A percentile compares a stretch with the other conserved stretches of the same genome.
These are phyloP conservation scores for Trichomonas gallinae DNA, from an alignment of 208 protist species.

Conservation along the genomic window DNA sequence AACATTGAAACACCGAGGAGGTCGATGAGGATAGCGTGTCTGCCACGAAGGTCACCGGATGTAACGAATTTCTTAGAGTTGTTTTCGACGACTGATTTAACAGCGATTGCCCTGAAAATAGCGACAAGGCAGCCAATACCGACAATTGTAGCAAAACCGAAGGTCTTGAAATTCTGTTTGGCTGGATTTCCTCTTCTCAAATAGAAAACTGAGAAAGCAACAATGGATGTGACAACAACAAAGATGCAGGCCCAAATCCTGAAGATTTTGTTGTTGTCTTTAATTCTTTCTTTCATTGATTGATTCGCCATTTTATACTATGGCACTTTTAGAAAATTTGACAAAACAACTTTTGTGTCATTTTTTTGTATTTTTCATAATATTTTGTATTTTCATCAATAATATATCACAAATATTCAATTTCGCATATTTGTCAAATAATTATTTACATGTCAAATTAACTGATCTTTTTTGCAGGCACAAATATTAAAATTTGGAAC, in stretches of 20 bases:
- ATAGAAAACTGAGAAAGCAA: not conserved
- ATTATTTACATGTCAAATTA: too few species aligned
- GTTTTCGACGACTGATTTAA: not conserved
- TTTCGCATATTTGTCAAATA: too few species aligned
- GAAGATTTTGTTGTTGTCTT: not conserved
- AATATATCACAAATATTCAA: too few species aligned
- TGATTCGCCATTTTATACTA: not conserved
- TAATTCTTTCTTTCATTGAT: not conserved
- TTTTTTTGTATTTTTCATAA: too few species aligned
- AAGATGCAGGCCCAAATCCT: not conserved
- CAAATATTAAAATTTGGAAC: too few species aligned
- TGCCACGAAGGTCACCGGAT: not conserved
- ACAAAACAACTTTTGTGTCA: too few species aligned
- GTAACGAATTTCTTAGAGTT: not conserved
- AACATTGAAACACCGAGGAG: not conserved
- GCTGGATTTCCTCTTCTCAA: not conserved
- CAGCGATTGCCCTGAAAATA: not conserved
- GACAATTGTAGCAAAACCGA: not conserved
- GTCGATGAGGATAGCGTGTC: not conserved
- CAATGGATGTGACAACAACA: not conserved
- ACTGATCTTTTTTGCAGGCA: too few species aligned
- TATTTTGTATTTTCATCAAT: too few species aligned
- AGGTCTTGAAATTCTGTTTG: not conserved
- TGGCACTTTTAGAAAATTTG: not conserved
- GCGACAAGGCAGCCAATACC: not conserved